Evolutionary conservation across 257 asterid genomes (phyloP).

Genomic region (Solanum chilense): DNA sequence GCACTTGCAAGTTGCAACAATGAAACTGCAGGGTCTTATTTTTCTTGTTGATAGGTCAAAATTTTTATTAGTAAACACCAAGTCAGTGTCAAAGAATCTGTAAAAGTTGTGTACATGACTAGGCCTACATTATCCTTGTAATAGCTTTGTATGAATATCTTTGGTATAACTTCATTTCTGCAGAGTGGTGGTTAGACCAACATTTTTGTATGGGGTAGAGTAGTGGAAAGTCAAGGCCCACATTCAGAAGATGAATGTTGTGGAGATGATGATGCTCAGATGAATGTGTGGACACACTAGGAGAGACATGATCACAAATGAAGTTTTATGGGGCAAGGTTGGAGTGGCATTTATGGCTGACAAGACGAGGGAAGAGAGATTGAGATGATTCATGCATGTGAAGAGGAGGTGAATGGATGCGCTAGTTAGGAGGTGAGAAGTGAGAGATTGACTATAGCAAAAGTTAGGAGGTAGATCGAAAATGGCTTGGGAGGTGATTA

Average conservation of each 20-base stretch:
- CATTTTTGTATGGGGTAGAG: neutral
- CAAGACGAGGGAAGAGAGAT: neutral
- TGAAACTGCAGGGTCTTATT: neutral
- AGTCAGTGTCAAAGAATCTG: neutral
- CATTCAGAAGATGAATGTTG: neutral
- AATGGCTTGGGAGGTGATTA: neutral
- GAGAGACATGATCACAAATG: neutral
- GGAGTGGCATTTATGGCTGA: neutral
- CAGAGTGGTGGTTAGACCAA: neutral
- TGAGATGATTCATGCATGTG: neutral
- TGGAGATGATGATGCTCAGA: neutral
- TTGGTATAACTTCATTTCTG: neutral
- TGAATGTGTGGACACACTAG: neutral
- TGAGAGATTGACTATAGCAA: neutral
- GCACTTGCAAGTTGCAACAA: neutral
- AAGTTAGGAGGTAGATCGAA: neutral
- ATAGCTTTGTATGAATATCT: neutral
- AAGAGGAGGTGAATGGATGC: neutral
- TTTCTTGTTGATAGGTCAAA: neutral
- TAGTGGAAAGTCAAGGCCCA: neutral
- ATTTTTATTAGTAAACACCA: neutral
- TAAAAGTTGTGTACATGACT: neutral
- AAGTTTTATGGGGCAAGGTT: neutral
- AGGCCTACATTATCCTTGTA: neutral
- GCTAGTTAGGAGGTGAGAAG: neutral